Evolutionary conservation across 2,329 filamentous ascomycete genomes (phyloP).

Genomic region (Aspergillus arachidicola): DNA sequence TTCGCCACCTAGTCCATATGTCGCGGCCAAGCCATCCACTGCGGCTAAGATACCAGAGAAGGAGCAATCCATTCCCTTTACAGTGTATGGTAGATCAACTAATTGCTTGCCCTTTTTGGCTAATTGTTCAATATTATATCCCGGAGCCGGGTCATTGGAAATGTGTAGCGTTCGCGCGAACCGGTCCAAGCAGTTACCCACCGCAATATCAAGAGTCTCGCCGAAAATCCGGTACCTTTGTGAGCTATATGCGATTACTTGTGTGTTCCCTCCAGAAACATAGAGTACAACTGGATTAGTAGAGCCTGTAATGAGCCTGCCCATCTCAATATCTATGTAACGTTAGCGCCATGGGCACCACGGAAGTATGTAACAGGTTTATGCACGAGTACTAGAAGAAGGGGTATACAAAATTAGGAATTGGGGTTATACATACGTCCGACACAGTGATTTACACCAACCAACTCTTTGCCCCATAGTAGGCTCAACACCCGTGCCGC

Average conservation of each 20-base stretch:
- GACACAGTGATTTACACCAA: slow-evolving; percentile 97
- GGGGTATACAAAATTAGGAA: not conserved
- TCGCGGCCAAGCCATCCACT: slow-evolving; percentile 75
- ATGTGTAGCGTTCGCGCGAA: slow-evolving; percentile 91
- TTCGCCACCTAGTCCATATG: slow-evolving; percentile 39
- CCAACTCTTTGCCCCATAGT: slow-evolving; percentile 84
- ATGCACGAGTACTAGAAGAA: not conserved
- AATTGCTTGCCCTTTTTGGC: slow-evolving; percentile 73
- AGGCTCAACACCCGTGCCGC: slow-evolving; percentile 79
- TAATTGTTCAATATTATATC: slow-evolving; percentile 96
- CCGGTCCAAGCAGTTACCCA: slow-evolving; percentile 94
- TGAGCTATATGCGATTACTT: slow-evolving; percentile 95
- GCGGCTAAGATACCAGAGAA: slow-evolving; percentile 89
- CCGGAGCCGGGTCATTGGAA: slow-evolving; percentile 92
- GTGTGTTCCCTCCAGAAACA: slow-evolving; percentile 93
- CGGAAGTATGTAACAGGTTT: not conserved
- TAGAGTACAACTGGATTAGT: slow-evolving; percentile 93
- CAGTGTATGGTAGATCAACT: slow-evolving; percentile 88
- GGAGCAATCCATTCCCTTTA: slow-evolving; percentile 98
- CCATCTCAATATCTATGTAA: slow-evolving; percentile 85
- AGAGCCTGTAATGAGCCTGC: slow-evolving; percentile 85
- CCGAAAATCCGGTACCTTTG: slow-evolving; percentile 97
- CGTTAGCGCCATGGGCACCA: not conserved
- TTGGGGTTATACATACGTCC: slow-evolving; percentile 59
- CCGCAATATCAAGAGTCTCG: slow-evolving; percentile 94